Conservation (phyloP, 148 eudicot genomes). For the Linanthus parryae region DNA sequence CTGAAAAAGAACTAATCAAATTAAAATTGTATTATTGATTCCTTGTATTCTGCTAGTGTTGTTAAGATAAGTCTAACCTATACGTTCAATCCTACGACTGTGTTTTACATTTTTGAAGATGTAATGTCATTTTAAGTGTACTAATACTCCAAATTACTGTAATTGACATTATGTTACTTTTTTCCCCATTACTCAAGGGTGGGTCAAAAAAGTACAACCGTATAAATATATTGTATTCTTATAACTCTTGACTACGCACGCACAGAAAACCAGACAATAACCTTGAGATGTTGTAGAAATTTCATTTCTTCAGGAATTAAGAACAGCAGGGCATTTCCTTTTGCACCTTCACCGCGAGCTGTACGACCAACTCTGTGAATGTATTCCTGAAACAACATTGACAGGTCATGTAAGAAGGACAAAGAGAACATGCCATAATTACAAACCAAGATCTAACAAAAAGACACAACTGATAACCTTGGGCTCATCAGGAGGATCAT, state of each 20-base stretch:
- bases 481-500: constrained; percentile 97
- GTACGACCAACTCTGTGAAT: constrained; percentile 98
- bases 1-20: not conserved
- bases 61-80: too few relatives aligned
- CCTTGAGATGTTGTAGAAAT: constrained; percentile 86
- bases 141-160: not conserved
- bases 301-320: constrained; percentile 84
- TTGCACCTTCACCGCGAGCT: constrained; percentile 97
- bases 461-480: too few relatives aligned
- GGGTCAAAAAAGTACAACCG: not conserved
- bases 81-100: too few relatives aligned
- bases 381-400: constrained; percentile 95
- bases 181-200: not conserved
- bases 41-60: not conserved
- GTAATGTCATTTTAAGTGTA: not conserved
- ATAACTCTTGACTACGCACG: not conserved
- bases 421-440: not conserved
- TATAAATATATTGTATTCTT: not conserved
- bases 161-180: too few relatives aligned
- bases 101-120: not conserved
- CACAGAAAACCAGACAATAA: constrained; percentile 14
- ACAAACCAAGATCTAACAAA: not conserved
- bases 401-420: too few relatives aligned
- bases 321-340: constrained; percentile 86
- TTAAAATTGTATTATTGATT: not conserved